phyloP scores from a whole-genome alignment of 139 green algal genomes.

The Microglena sp. region DNA sequence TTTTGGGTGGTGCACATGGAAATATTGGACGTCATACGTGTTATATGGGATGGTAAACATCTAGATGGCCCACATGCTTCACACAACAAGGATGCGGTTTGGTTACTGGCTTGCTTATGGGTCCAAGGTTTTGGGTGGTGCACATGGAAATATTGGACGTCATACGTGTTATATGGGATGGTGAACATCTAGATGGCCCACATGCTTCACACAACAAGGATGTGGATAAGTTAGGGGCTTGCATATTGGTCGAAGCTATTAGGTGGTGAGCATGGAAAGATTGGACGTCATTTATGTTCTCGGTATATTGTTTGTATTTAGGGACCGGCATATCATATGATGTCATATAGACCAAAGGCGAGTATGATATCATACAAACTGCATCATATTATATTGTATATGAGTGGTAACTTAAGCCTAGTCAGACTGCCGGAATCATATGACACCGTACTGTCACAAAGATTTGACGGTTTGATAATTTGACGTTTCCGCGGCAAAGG shows the following conservation, averaged over 20 bases:
- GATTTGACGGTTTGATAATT: too few relatives aligned
- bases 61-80: slow-evolving; percentile 94
- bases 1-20: neutral
- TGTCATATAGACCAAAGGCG: too few relatives aligned
- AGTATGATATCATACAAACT: too few relatives aligned
- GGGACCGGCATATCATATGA: too few relatives aligned
- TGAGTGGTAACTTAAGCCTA: too few relatives aligned
- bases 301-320: too few relatives aligned
- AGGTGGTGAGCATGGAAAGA: slow-evolving; percentile 3
- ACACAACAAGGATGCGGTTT: too few relatives aligned
- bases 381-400: too few relatives aligned
- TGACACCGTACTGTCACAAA: too few relatives aligned
- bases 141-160: slow-evolving; percentile 1
- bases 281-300: neutral
- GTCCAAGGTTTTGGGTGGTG: neutral
- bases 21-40: slow-evolving; percentile 1
- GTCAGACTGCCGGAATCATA: too few relatives aligned
- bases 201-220: slow-evolving; percentile 71
- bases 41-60: slow-evolving; percentile 90
- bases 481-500: too few relatives aligned
- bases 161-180: slow-evolving; percentile 51
- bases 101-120: neutral
- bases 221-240: neutral
- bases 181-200: slow-evolving; percentile 97
- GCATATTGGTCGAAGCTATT: neutral